Conservation (phyloP, 352 stramenopile species). For the Phytophthora quininea region DNA sequence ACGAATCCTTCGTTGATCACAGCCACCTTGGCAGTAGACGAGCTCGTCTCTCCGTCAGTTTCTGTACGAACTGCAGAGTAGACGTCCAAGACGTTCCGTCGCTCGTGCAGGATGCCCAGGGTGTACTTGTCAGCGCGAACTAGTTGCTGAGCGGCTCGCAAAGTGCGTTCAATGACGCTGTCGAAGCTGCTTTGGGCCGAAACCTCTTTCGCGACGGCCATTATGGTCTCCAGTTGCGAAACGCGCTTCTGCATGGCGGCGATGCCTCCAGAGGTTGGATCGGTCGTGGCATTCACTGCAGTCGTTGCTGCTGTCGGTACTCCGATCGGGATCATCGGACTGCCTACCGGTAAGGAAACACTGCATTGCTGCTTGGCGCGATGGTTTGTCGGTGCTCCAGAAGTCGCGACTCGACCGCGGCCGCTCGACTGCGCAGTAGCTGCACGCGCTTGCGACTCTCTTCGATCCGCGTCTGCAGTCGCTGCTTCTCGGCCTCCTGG, state of each 20-base stretch:
- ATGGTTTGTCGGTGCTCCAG: constrained; percentile 51
- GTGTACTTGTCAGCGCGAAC: constrained; percentile 71
- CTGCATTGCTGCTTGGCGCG: constrained; percentile 2
- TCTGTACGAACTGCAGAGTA: constrained; percentile 38
- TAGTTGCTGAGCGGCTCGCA: constrained; percentile 57
- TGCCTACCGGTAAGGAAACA: constrained; percentile 4
- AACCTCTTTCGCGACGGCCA: constrained; percentile 61
- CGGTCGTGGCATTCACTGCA: neutral
- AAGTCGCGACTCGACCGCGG: constrained; percentile 53
- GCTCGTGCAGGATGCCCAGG: constrained; percentile 63
- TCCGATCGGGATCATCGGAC: neutral
- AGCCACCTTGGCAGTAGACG: constrained; percentile 22
- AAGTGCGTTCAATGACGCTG: constrained; percentile 57
- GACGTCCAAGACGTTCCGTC: constrained; percentile 61
- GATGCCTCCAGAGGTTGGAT: constrained; percentile 27
- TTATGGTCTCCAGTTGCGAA: constrained; percentile 61
- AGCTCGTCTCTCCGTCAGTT: neutral
- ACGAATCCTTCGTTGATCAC: constrained; percentile 66
- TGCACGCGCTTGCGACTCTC: constrained; percentile 44
- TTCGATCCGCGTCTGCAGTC: constrained; percentile 39
- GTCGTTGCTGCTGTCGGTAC: neutral
- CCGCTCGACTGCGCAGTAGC: constrained; percentile 43
- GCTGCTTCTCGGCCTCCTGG: constrained; percentile 47
- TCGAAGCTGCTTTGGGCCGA: constrained; percentile 64
- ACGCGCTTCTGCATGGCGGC: constrained; percentile 53